Conservation (phyloP, 2,329 filamentous ascomycete species). For the Colletotrichum godetiae region DNA sequence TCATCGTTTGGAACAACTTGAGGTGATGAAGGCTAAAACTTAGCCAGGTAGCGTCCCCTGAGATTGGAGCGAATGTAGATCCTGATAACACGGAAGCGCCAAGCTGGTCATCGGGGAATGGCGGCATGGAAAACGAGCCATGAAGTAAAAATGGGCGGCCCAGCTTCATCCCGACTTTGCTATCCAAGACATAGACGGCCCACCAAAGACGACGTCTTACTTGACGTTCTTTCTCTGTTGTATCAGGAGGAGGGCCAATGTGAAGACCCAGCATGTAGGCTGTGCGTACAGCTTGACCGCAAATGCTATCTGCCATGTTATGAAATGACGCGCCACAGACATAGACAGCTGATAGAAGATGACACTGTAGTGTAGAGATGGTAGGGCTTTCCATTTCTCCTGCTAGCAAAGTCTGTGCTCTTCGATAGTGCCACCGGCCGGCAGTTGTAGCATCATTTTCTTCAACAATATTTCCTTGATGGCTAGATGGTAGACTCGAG, state of each 20-base stretch:
- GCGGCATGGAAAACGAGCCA: neutral
- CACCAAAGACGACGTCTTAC: conserved; percentile 64
- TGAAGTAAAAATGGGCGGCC: conserved; percentile 54
- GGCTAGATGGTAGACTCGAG: conserved; percentile 37
- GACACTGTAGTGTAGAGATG: conserved; percentile 59
- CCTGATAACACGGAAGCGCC: neutral
- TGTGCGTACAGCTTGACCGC: conserved; percentile 54
- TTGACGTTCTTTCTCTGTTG: conserved; percentile 50
- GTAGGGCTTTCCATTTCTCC: conserved; percentile 60
- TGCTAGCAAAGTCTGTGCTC: conserved; percentile 55
- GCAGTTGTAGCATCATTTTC: conserved; percentile 53
- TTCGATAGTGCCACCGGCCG: conserved; percentile 58
- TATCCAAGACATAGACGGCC: conserved; percentile 60
- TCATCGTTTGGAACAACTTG: neutral
- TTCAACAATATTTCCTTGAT: neutral
- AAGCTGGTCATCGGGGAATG: conserved; percentile 7
- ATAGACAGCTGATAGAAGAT: conserved; percentile 57
- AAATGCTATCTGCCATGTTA: conserved; percentile 57
- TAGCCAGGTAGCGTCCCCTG: neutral
- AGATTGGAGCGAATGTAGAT: neutral
- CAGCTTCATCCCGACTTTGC: conserved; percentile 57
- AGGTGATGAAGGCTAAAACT: neutral
- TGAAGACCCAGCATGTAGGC: conserved; percentile 62
- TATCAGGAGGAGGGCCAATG: conserved; percentile 51
- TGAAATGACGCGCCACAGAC: conserved; percentile 59